Evolutionary conservation across 2,329 filamentous ascomycete genomes (phyloP).

Genomic region (Scolecobasidium constrictum): DNA sequence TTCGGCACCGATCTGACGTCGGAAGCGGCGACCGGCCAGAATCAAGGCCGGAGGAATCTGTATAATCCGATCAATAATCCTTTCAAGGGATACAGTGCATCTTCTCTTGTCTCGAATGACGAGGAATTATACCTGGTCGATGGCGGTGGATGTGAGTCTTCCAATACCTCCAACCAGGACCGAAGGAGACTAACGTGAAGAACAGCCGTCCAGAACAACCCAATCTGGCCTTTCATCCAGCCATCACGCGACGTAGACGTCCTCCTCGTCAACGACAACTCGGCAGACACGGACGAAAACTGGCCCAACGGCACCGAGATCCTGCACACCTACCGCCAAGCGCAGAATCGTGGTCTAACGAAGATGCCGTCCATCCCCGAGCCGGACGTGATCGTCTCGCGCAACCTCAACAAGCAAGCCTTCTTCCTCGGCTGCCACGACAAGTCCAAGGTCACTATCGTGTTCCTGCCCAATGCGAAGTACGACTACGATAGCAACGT

Average conservation of each 20-base stretch:
- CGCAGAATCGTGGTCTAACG: constrained; percentile 38
- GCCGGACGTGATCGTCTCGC: constrained; percentile 44
- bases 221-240: constrained; percentile 41
- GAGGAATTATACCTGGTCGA: constrained; percentile 37
- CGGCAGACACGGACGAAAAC: constrained; percentile 45
- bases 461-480: constrained; percentile 34
- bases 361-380: constrained; percentile 50
- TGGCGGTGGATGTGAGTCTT: constrained; percentile 27
- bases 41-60: constrained; percentile 22
- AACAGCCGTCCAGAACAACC: constrained; percentile 39
- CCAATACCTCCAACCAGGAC: neutral
- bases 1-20: neutral
- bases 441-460: constrained; percentile 19
- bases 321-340: constrained; percentile 46
- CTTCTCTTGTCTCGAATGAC: constrained; percentile 27
- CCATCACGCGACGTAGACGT: constrained; percentile 46
- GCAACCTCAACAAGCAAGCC: constrained; percentile 48
- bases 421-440: constrained; percentile 53
- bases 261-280: constrained; percentile 54
- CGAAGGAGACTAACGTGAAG: neutral
- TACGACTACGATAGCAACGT: constrained; percentile 24
- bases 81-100: constrained; percentile 39
- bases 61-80: constrained; percentile 52
- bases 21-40: constrained; percentile 12
- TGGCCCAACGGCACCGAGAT: constrained; percentile 54